These are phyloP conservation scores for Emmonsia crescens DNA, from an alignment of 2,329 filamentous ascomycete genomes.

Conservation along the genomic window DNA sequence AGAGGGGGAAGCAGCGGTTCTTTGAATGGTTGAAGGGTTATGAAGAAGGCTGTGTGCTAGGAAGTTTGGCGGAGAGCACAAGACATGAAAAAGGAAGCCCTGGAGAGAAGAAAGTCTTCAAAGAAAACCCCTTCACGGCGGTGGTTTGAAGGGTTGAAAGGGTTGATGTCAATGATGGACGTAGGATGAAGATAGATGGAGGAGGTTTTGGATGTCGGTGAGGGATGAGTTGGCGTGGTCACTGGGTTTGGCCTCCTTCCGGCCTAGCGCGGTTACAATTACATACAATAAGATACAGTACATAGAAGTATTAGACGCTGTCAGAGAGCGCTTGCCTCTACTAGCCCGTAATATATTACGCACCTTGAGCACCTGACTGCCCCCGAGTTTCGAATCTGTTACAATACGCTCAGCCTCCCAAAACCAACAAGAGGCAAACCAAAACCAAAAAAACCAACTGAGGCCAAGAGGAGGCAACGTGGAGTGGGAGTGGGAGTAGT, in stretches of 20 bases:
- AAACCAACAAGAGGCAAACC: not conserved
- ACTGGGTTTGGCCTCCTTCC: not conserved
- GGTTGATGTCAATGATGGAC: not conserved
- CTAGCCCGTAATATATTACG: not conserved
- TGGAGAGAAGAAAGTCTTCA: not conserved
- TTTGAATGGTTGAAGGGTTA: not conserved
- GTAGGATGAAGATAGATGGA: conserved; percentile 5
- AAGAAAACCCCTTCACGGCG: not conserved
- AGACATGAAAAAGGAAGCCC: conserved; percentile 1
- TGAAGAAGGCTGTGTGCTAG: not conserved
- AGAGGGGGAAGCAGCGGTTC: not conserved
- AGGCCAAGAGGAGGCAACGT: too few relatives aligned
- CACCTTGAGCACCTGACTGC: not conserved
- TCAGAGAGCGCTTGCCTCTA: not conserved
- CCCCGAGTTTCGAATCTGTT: not conserved
- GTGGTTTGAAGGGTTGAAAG: not conserved
- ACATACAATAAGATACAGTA: not conserved
- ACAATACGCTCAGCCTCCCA: not conserved
- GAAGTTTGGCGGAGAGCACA: not conserved
- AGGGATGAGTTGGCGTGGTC: conserved; percentile 5
- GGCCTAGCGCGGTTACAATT: not conserved
- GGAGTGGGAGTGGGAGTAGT: too few relatives aligned
- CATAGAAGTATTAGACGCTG: too few relatives aligned
- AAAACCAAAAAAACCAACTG: too few relatives aligned
- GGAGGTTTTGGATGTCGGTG: conserved; percentile 7